A percentile compares a stretch with the other conserved stretches of the same genome.
These are phyloP conservation scores for Thozetella sp. DNA, from an alignment of 495 filamentous ascomycete genomes.

Conservation along the genomic window DNA sequence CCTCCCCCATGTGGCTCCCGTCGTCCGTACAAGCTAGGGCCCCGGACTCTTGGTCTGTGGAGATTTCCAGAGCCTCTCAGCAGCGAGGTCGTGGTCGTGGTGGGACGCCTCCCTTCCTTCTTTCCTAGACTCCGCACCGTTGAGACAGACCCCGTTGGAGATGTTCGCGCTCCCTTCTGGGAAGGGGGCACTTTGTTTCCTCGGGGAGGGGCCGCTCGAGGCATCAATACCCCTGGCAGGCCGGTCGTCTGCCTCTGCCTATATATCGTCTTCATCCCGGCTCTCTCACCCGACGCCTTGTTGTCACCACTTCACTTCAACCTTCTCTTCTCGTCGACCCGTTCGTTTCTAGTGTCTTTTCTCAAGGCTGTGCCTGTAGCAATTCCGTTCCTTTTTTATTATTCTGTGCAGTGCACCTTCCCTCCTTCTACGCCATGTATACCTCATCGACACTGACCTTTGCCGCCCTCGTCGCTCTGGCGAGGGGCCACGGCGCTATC, in stretches of 20 bases:
- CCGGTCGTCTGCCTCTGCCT: not conserved
- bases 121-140: not conserved
- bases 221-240: not conserved
- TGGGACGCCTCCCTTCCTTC: not conserved
- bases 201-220: not conserved
- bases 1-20: not conserved
- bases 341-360: not conserved
- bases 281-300: not conserved
- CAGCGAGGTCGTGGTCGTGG: not conserved
- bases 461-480: conserved; percentile 33
- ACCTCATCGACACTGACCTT: conserved; percentile 5
- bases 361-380: conserved; percentile 14
- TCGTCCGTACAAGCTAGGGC: not conserved
- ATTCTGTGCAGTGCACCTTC: not conserved
- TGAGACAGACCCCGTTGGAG: conserved; percentile 1
- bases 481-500: conserved; percentile 42
- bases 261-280: not conserved
- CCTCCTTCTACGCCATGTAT: not conserved
- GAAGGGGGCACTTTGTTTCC: not conserved
- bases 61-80: not conserved
- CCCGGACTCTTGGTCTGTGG: not conserved
- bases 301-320: not conserved
- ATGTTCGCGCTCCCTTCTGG: not conserved
- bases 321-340: not conserved
- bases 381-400: conserved; percentile 2